Evolutionary conservation across 345 rosid species (phyloP).

Genomic region (Nasturtium officinale): DNA sequence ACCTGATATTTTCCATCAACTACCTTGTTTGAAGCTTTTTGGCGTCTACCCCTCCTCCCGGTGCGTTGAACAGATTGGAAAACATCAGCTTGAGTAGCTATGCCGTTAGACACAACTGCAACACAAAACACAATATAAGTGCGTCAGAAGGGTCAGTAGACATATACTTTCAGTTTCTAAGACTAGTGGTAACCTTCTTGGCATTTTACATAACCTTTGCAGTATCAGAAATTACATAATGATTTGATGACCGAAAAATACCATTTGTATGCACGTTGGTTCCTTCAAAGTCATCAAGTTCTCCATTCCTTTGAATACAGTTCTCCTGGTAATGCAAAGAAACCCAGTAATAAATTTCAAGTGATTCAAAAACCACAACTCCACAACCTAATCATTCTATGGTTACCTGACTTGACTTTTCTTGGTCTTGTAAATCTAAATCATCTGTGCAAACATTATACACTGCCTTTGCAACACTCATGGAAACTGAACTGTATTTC

Average conservation of each 20-base stretch:
- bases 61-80: constrained; percentile 53
- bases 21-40: constrained; percentile 60
- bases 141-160: constrained; percentile 17
- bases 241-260: constrained; percentile 33
- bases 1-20: constrained; percentile 55
- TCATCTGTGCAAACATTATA: constrained; percentile 46
- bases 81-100: constrained; percentile 50
- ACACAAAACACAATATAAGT: constrained; percentile 8
- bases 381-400: constrained; percentile 2
- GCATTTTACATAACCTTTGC: constrained; percentile 35
- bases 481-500: constrained; percentile 49
- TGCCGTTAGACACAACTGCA: constrained; percentile 53
- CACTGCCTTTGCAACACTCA: constrained; percentile 43
- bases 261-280: constrained; percentile 37
- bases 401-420: constrained; percentile 36
- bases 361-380: constrained; percentile 4
- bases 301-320: constrained; percentile 41
- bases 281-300: constrained; percentile 45
- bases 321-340: constrained; percentile 51
- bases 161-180: background rate
- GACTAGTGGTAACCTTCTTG: constrained; percentile 55
- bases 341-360: constrained; percentile 5
- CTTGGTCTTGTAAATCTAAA: constrained; percentile 34
- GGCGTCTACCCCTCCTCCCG: constrained; percentile 81
- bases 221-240: constrained; percentile 40